Percentiles rank a stretch among this genome's conserved stretches.
These are phyloP conservation scores for Eragrostis curvula DNA, from an alignment of 176 grass and related monocot genomes.

Conservation along the genomic window DNA sequence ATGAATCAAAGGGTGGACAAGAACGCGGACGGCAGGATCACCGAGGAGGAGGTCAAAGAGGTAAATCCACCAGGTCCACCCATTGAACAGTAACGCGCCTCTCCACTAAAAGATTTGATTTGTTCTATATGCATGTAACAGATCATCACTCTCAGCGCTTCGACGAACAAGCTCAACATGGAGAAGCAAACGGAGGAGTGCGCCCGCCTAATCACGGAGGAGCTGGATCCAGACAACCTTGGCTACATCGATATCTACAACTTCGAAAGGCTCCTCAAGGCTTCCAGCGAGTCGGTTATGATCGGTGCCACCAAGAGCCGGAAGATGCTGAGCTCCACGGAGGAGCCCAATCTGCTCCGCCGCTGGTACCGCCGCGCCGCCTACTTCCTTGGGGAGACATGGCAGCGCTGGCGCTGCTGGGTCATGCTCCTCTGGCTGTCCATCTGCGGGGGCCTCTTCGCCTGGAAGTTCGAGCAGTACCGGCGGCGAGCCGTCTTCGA, in stretches of 20 bases:
- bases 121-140: no score
- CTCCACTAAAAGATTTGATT: no score
- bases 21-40: slow-evolving; percentile 83
- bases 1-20: slow-evolving; percentile 2
- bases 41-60: slow-evolving; percentile 84
- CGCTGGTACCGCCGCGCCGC: neutral
- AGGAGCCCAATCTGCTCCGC: slow-evolving; percentile 76
- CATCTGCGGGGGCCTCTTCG: slow-evolving; percentile 66
- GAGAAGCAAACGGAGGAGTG: slow-evolving; percentile 82
- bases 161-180: slow-evolving; percentile 80
- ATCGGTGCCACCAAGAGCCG: slow-evolving; percentile 79
- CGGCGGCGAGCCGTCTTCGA: slow-evolving; percentile 64
- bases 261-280: slow-evolving; percentile 77
- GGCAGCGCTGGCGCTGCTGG: slow-evolving; percentile 87
- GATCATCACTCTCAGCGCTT: slow-evolving; percentile 87
- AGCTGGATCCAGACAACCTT: slow-evolving; percentile 75
- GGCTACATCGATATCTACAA: slow-evolving; percentile 94
- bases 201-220: slow-evolving; percentile 95
- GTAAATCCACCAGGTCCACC: slow-evolving; percentile 39
- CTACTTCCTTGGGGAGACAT: slow-evolving; percentile 95
- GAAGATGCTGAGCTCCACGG: slow-evolving; percentile 84
- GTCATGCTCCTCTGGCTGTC: slow-evolving; percentile 75
- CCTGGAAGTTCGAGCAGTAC: slow-evolving; percentile 95
- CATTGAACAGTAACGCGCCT: no score
- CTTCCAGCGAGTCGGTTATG: slow-evolving; percentile 54